Conservation (phyloP, 768 basidiomycete genomes). For the Plicaturopsis crispa region DNA sequence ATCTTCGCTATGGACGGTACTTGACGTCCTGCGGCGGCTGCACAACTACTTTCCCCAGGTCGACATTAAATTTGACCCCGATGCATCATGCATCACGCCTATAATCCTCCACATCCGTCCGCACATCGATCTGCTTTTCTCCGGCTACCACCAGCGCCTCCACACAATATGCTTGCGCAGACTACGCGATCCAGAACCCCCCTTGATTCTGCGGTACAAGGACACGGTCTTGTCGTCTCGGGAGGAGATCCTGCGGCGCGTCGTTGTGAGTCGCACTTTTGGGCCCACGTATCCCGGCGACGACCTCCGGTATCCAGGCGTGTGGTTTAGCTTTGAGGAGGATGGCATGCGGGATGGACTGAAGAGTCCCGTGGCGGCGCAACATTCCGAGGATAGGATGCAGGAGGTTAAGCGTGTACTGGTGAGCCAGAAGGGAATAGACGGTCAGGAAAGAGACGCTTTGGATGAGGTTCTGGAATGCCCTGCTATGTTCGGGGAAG, state of each 20-base stretch:
- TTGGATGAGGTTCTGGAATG: conserved; percentile 66
- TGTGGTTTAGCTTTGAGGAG: conserved; percentile 81
- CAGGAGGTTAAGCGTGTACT: conserved; percentile 75
- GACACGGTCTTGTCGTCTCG: conserved; percentile 53
- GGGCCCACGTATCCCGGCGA: conserved; percentile 80
- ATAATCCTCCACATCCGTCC: conserved; percentile 74
- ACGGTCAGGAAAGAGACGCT: conserved; percentile 52
- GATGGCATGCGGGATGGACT: conserved; percentile 51
- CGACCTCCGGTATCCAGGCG: conserved; percentile 72
- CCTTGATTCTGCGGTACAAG: conserved; percentile 63
- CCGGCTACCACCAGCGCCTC: conserved; percentile 68
- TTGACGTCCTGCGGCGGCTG: conserved; percentile 58
- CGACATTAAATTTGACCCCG: conserved; percentile 77
- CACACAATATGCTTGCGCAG: conserved; percentile 71
- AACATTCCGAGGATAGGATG: conserved; percentile 50
- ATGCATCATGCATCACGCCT: conserved; percentile 61
- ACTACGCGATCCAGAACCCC: conserved; percentile 59
- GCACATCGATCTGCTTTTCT: conserved; percentile 81
- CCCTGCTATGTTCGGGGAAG: conserved; percentile 63
- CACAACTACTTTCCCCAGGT: conserved; percentile 73
- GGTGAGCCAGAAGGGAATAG: conserved; percentile 59
- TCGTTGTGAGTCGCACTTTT: conserved; percentile 64
- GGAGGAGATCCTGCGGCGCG: conserved; percentile 51
- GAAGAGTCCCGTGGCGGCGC: conserved; percentile 33
- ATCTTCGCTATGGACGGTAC: conserved; percentile 68